Evolutionary conservation across 2,329 filamentous ascomycete genomes (phyloP), one percentile per base, ranked within the genome.

Genomic region (Penicillium glabrum): DNA sequence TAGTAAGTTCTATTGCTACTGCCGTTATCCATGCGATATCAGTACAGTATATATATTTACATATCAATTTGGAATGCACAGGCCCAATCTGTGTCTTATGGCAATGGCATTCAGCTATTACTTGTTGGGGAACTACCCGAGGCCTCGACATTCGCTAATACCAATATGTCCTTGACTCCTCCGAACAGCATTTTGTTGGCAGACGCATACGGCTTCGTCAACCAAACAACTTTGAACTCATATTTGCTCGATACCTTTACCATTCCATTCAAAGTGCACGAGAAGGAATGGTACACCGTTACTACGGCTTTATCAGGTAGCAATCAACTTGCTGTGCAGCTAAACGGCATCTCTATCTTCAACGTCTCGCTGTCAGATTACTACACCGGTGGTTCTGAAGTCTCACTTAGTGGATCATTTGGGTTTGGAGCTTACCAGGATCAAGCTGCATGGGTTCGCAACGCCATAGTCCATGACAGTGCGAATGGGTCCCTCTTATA

Each of bases 341-440:
- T 57, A 2, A 49, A 57, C 29, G 46, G 44, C 2, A 46, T 26
- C 2, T 24, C 41, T 29, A 21, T 57, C 2, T 45, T 57, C 27
- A 43, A 53, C 37, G 31, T 53, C 3, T 53, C 55, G 5, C 45
- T 57, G 9, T 19, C 35, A 24, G 46, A 53, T 37, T 53, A 57
- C 27, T 54, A 54, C 23, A 54, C 51, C 21, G 50, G 50, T 8
- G 55, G 51, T 23, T 39, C 55, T 21, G 24, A 41, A 24, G 35
- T 57, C 4, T 37, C 49, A 21, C 26, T 48, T 2, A 43, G 13
- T n/a, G 26, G 63, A 24, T 46, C 48, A 24, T 52, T 57, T 57
- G 59, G 50, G 1, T 62, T 65, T 45, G 61, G 62, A 16, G 56
- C 61, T 1, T 65, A 63, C n/a, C 61, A 62, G 24, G 62, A 64